Conservation (phyloP, 129 eudicot genomes). For the Flaveria robusta region DNA sequence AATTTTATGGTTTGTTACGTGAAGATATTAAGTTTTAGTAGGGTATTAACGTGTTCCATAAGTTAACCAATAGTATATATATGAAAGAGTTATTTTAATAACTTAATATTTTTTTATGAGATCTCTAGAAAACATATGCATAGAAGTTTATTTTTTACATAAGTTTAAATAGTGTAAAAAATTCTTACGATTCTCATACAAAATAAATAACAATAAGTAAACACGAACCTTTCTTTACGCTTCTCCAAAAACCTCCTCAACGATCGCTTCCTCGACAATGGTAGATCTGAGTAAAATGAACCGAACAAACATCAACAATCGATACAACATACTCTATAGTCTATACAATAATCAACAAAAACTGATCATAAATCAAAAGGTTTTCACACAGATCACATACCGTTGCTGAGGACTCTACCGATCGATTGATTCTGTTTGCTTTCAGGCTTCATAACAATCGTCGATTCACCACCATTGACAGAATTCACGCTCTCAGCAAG, state of each 20-base stretch:
- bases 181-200: too few relatives aligned
- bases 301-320: neutral
- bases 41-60: too few relatives aligned
- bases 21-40: too few relatives aligned
- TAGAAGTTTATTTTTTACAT: too few relatives aligned
- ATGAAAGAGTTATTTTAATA: too few relatives aligned
- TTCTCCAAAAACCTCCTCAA: constrained; percentile 68
- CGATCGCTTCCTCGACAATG: constrained; percentile 56
- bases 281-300: constrained; percentile 40
- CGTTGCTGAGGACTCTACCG: constrained; percentile 31
- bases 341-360: neutral
- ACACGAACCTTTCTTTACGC: constrained; percentile 66
- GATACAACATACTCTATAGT: neutral
- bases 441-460: constrained; percentile 27
- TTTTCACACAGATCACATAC: constrained; percentile 21
- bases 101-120: too few relatives aligned
- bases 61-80: too few relatives aligned
- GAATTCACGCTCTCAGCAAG: constrained; percentile 39
- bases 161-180: too few relatives aligned
- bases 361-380: neutral
- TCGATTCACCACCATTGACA: constrained; percentile 11
- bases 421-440: constrained; percentile 11
- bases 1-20: too few relatives aligned
- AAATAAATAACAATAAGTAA: too few relatives aligned
- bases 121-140: too few relatives aligned